Percentiles rank a stretch among this genome's conserved stretches.
Conservation (phyloP, 75 land plant genomes). For the Selaginella tamariscina region DNA sequence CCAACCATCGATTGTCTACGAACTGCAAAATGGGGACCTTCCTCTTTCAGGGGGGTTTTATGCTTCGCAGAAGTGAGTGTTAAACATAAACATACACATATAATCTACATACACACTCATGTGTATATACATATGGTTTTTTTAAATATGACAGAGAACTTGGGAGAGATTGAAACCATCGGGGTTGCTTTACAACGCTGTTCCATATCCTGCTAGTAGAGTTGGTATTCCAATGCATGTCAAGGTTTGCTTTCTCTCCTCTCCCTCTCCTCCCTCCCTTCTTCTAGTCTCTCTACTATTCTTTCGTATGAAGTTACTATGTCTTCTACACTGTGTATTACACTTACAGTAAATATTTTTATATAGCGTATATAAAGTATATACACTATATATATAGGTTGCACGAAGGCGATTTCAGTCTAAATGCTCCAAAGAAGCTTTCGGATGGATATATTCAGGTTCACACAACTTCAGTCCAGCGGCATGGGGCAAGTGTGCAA, state of each 20-base stretch:
- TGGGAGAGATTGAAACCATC: constrained; percentile 57
- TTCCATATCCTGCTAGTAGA: constrained; percentile 58
- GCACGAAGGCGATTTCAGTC: constrained; percentile 56
- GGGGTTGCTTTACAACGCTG: constrained; percentile 42
- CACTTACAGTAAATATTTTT: too few species aligned
- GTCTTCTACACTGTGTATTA: background rate
- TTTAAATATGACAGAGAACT: constrained; percentile 71
- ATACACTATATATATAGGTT: constrained; percentile 27
- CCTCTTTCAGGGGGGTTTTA: constrained; percentile 37
- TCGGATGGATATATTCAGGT: constrained; percentile 85
- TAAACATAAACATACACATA: background rate
- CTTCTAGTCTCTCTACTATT: too few species aligned
- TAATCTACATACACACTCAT: background rate
- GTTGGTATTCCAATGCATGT: constrained; percentile 68
- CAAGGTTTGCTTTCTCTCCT: constrained; percentile 36
- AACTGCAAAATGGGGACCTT: constrained; percentile 30
- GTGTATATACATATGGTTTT: too few species aligned
- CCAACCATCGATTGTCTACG: constrained; percentile 58
- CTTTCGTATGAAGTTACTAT: too few species aligned
- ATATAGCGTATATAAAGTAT: too few species aligned
- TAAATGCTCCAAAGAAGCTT: constrained; percentile 21
- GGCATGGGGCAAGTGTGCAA: constrained; percentile 65
- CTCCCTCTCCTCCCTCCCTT: background rate
- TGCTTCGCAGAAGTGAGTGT: constrained; percentile 83
- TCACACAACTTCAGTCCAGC: constrained; percentile 91